Evolutionary conservation across 192 early-diverging fungal species (phyloP), one percentile per base, ranked within the genome.

Genomic region (Coemansia sp.): DNA sequence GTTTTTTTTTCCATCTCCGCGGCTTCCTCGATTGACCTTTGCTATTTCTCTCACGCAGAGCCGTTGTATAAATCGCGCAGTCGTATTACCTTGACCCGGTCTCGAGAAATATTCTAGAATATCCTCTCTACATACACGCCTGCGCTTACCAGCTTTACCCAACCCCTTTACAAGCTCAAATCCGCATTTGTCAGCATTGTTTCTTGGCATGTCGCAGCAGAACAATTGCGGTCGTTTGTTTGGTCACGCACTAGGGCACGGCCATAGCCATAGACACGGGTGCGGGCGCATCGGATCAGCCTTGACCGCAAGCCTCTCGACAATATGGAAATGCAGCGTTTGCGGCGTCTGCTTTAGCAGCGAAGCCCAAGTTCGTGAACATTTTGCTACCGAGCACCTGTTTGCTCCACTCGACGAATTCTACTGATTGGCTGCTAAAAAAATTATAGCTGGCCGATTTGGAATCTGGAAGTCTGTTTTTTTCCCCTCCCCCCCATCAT

Each of bases 351-450:
- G 73, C 56, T 83, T 83, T 63, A 64, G 71, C 35, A 83, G 67
- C 56, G 76, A 83, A 51, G 20, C 64, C 8, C 65, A 71, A 15
- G 81, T 83, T n/a, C 75, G 66, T 17, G 81, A 78, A 11, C 81
- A 83, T 60, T 83, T 83, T 83, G 81, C 81, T 14, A 60, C 76
- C 1, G 73, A 83, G 57, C 81, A 83, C 63, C 63, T 83, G 59
- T 83, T 83, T 65, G 81, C 81, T 38, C 81, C 81, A 35, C 70
- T 83, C 8, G 81, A 83, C 61, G 81, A 83, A 51, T 68, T 78
- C 38, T 74, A 65, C 59, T 76, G 51, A 69, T 38, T 35, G 45
- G 38, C n/a, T 48, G 18, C 18, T n/a, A 8, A 6, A 8, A 61
- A 60, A 41, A 41, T 2, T 41, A 41, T 41, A 41, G 11, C 39